Percentiles rank a stretch among this genome's conserved stretches.
phyloP scores from a whole-genome alignment of 192 early-diverging fungal species.

The Gigaspora rosea region DNA sequence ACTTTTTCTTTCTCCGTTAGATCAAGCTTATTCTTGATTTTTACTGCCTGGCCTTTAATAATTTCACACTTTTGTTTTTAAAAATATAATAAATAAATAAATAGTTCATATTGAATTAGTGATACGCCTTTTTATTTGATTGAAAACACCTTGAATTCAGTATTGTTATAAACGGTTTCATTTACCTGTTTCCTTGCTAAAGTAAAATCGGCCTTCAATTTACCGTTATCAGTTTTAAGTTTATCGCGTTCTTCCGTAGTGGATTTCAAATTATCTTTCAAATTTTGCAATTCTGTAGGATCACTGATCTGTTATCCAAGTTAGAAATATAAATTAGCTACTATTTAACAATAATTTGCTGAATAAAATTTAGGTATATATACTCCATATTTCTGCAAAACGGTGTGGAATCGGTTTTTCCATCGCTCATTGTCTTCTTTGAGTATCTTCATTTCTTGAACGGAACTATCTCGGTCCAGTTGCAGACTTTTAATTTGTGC shows the following conservation, averaged over 20 bases:
- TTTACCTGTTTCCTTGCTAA: background rate
- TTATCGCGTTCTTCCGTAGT: background rate
- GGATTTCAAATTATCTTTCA: conserved; percentile 8
- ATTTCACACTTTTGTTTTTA: background rate
- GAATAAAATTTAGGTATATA: background rate
- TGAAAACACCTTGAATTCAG: background rate
- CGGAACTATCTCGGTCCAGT: background rate
- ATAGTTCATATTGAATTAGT: too few relatives aligned
- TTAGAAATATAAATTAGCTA: background rate
- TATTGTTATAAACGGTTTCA: background rate
- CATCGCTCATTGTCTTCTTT: conserved; percentile 2
- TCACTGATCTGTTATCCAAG: background rate
- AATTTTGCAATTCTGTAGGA: conserved; percentile 6
- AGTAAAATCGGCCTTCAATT: background rate
- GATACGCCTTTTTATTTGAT: background rate
- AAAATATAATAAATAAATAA: background rate
- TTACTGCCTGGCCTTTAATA: background rate
- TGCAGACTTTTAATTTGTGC: background rate
- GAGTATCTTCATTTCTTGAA: conserved; percentile 3
- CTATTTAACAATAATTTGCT: background rate
- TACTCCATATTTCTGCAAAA: conserved; percentile 11
- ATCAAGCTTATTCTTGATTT: background rate
- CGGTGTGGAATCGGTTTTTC: background rate
- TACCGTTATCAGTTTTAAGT: background rate
- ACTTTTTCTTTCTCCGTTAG: background rate